Conservation (phyloP, 2,329 filamentous ascomycete species). For the Monilinia vaccinii-corymbosi region DNA sequence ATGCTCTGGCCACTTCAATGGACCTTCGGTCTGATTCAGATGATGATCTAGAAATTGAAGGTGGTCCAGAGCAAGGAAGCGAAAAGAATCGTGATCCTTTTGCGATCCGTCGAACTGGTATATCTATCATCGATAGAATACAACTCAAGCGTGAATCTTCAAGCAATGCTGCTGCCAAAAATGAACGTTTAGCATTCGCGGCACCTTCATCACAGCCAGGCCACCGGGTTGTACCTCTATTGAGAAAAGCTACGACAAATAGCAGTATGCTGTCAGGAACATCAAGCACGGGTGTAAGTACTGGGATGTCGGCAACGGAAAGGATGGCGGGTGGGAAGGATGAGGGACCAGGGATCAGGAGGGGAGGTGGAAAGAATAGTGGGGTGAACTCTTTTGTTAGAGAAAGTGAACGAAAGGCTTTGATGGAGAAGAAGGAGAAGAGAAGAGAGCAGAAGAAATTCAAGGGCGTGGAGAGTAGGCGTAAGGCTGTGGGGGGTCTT, state of each 20-base stretch:
- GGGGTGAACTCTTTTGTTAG: constrained; percentile 52
- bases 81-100: constrained; percentile 29
- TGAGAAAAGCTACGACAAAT: constrained; percentile 66
- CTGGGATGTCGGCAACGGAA: constrained; percentile 23
- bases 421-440: constrained; percentile 47
- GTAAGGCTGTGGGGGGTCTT: constrained; percentile 48
- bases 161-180: constrained; percentile 27
- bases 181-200: constrained; percentile 48
- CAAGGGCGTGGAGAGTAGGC: constrained; percentile 47
- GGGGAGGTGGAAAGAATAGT: constrained; percentile 50
- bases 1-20: constrained; percentile 36
- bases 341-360: constrained; percentile 46
- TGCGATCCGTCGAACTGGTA: constrained; percentile 32
- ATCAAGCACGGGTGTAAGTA: constrained; percentile 27
- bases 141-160: constrained; percentile 52
- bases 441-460: constrained; percentile 49
- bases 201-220: constrained; percentile 32
- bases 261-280: constrained; percentile 32
- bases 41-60: constrained; percentile 43
- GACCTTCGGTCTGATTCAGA: constrained; percentile 46
- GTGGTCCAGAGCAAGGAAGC: constrained; percentile 35
- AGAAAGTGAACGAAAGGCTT: constrained; percentile 47
- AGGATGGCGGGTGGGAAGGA: constrained; percentile 31
- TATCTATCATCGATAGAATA: constrained; percentile 62
- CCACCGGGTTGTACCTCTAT: constrained; percentile 62